Conservation (phyloP, 192 early-diverging fungal genomes). For the Coemansia sp. region DNA sequence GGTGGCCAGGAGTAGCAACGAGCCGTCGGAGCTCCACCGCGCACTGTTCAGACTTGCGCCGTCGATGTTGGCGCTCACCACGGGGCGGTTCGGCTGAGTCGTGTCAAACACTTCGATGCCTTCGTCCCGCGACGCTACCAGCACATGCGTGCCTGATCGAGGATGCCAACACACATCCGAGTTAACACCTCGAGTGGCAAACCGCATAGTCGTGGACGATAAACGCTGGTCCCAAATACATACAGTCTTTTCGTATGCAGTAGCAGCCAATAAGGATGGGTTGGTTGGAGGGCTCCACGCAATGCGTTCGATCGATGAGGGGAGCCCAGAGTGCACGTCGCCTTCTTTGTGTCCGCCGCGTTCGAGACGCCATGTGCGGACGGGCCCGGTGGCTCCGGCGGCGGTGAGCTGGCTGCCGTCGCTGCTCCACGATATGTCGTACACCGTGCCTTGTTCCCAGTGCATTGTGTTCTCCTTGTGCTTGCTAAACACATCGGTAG, state of each 20-base stretch:
- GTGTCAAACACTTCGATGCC: slow-evolving; percentile 40
- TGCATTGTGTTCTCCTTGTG: slow-evolving; percentile 44
- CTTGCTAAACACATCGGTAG: neutral
- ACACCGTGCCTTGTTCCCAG: slow-evolving; percentile 46
- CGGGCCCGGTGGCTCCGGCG: slow-evolving; percentile 28
- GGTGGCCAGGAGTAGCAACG: slow-evolving; percentile 34
- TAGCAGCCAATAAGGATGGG: slow-evolving; percentile 27
- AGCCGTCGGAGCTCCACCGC: slow-evolving; percentile 27
- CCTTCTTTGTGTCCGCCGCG: slow-evolving; percentile 53
- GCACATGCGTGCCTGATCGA: slow-evolving; percentile 28
- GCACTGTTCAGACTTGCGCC: slow-evolving; percentile 10
- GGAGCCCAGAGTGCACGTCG: slow-evolving; percentile 37
- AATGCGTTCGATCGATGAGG: slow-evolving; percentile 32
- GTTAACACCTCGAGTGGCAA: slow-evolving; percentile 18
- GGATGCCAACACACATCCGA: slow-evolving; percentile 42
- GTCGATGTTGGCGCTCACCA: slow-evolving; percentile 25
- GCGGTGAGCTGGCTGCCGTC: slow-evolving; percentile 46
- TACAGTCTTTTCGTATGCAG: slow-evolving; percentile 34
- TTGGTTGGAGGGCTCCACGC: slow-evolving; percentile 37
- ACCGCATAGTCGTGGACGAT: slow-evolving; percentile 1
- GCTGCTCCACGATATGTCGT: slow-evolving; percentile 52
- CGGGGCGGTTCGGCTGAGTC: slow-evolving; percentile 13
- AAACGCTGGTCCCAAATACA: slow-evolving; percentile 42
- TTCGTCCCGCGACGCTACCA: slow-evolving; percentile 30
- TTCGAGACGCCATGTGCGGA: slow-evolving; percentile 41